Conservation (phyloP, 2,329 filamentous ascomycete genomes). For the Colletotrichum salicis region DNA sequence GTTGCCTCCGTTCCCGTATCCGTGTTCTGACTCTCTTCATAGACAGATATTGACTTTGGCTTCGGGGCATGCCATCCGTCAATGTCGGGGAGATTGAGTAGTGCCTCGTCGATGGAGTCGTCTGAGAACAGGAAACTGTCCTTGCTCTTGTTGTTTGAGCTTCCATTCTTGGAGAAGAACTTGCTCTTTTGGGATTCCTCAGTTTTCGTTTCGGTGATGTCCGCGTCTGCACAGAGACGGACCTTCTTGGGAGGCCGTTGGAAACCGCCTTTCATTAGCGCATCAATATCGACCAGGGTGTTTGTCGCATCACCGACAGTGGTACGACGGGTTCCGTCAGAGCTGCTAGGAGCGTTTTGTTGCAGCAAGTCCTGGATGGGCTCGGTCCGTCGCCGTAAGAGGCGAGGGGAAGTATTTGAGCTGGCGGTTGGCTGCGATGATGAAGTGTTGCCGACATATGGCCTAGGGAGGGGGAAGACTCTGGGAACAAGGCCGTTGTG, state of each 20-base stretch:
- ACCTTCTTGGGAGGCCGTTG: conserved; percentile 66
- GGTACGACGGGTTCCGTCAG: conserved; percentile 21
- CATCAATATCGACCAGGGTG: conserved; percentile 32
- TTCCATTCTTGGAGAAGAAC: conserved; percentile 57
- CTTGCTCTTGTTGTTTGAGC: conserved; percentile 43
- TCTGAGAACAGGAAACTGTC: conserved; percentile 64
- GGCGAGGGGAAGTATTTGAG: conserved; percentile 49
- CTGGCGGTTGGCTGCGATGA: conserved; percentile 37
- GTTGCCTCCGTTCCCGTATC: conserved; percentile 38
- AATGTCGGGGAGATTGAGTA: conserved; percentile 62
- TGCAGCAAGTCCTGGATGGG: conserved; percentile 58
- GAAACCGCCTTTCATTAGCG: conserved; percentile 26
- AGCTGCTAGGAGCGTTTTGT: conserved; percentile 13
- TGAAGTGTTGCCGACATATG: conserved; percentile 58
- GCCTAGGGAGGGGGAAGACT: conserved; percentile 68
- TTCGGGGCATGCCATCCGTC: conserved; percentile 58
- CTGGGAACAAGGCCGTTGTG: conserved; percentile 62
- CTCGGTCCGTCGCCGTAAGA: conserved; percentile 63
- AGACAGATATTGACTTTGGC: conserved; percentile 54
- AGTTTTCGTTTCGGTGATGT: conserved; percentile 41
- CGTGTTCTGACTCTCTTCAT: conserved; percentile 48
- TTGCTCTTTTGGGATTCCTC: conserved; percentile 60
- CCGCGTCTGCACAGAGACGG: conserved; percentile 60
- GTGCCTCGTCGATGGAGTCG: conserved; percentile 66
- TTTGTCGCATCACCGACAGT: conserved; percentile 11